phyloP scores from a whole-genome alignment of 129 eudicot genomes.

The Solidago caesia region DNA sequence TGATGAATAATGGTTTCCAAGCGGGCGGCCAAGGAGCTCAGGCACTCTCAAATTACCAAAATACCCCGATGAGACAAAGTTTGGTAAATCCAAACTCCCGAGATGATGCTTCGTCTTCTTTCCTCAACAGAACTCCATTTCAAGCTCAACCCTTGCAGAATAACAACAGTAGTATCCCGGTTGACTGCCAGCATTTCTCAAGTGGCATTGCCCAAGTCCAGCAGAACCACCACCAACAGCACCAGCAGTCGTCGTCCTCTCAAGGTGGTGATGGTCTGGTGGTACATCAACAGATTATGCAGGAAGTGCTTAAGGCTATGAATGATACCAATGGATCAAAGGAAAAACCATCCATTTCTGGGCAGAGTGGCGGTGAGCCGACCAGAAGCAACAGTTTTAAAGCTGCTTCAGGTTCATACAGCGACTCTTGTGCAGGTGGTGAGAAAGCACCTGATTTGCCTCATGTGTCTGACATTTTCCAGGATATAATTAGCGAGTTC shows the following conservation, averaged over 20 bases:
- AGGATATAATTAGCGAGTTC: constrained; percentile 48
- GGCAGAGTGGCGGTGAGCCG: constrained; percentile 34
- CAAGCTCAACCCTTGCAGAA: constrained; percentile 46
- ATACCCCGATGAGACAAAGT: constrained; percentile 41
- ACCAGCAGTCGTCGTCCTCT: constrained; percentile 12
- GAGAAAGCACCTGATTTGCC: constrained; percentile 53
- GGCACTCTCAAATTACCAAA: constrained; percentile 13
- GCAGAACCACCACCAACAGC: constrained; percentile 37
- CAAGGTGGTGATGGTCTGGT: constrained; percentile 39
- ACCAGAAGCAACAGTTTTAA: constrained; percentile 59
- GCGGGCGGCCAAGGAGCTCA: constrained; percentile 1
- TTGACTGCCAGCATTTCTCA: constrained; percentile 29
- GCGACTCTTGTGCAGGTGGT: constrained; percentile 50
- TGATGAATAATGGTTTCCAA: constrained; percentile 4
- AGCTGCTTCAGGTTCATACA: constrained; percentile 31
- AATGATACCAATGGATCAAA: constrained; percentile 36
- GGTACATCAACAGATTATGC: constrained; percentile 62
- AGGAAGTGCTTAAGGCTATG: constrained; percentile 57
- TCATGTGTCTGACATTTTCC: constrained; percentile 54
- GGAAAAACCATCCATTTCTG: constrained; percentile 21
- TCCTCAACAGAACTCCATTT: constrained; percentile 34
- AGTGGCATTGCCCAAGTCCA: constrained; percentile 33
- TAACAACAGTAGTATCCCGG: constrained; percentile 22
- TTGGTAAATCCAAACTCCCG: constrained; percentile 53
- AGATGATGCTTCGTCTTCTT: constrained; percentile 52